phyloP scores from a whole-genome alignment of 495 filamentous ascomycete species.

The Talaromyces adpressus region DNA sequence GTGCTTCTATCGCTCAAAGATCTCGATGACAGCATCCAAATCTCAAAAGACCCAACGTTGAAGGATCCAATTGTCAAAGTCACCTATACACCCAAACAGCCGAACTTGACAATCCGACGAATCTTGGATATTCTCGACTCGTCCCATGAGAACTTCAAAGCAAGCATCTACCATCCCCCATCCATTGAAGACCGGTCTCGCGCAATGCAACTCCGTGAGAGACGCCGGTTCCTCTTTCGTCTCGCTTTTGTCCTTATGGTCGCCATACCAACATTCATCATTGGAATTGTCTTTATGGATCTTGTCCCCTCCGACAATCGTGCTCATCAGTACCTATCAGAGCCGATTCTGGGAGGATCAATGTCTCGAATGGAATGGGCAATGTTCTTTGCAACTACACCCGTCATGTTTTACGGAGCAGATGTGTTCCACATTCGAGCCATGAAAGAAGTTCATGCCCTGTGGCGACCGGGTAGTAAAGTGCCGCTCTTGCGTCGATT shows the following conservation, averaged over 20 bases:
- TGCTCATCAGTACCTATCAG: slow-evolving; percentile 56
- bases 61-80: slow-evolving; percentile 62
- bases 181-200: slow-evolving; percentile 80
- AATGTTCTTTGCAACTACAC: slow-evolving; percentile 79
- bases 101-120: slow-evolving; percentile 66
- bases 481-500: slow-evolving; percentile 72
- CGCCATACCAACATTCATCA: slow-evolving; percentile 80
- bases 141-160: slow-evolving; percentile 55
- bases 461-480: slow-evolving; percentile 77
- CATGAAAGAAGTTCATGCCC: slow-evolving; percentile 65
- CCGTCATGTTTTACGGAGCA: slow-evolving; percentile 82
- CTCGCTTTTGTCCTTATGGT: slow-evolving; percentile 63
- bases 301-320: slow-evolving; percentile 55
- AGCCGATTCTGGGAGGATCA: slow-evolving; percentile 61
- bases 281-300: slow-evolving; percentile 89
- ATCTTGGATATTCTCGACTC: slow-evolving; percentile 62
- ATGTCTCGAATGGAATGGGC: slow-evolving; percentile 76
- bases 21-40: slow-evolving; percentile 36
- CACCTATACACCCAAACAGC: slow-evolving; percentile 60
- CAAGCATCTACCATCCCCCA: slow-evolving; percentile 69
- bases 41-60: slow-evolving; percentile 44
- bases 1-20: slow-evolving; percentile 46
- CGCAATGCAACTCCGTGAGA: slow-evolving; percentile 58
- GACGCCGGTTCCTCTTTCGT: slow-evolving; percentile 52
- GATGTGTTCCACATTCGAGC: slow-evolving; percentile 80